Evolutionary conservation across 1,284 basidiomycete species (phyloP).

Genomic region (Cerrena zonata): DNA sequence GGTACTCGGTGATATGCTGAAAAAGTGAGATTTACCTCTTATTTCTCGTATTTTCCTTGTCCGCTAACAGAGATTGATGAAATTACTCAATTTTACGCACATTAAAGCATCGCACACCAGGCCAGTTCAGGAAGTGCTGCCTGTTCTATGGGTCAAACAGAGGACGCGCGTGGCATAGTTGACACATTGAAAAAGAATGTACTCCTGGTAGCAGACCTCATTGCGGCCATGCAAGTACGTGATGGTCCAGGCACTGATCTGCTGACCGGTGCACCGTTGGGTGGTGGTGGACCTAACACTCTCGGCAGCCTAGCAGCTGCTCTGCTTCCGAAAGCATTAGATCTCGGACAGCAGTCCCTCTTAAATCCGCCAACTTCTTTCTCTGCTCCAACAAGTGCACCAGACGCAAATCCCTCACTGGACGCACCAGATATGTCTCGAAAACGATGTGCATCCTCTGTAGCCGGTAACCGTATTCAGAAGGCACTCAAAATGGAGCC

Average conservation of each 20-base stretch:
- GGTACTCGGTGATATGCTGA: slow-evolving; percentile 35
- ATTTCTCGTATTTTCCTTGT: neutral
- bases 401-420: slow-evolving; percentile 19
- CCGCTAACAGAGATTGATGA: slow-evolving; percentile 7
- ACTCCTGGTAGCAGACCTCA: slow-evolving; percentile 42
- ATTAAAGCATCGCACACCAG: slow-evolving; percentile 41
- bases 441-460: slow-evolving; percentile 64
- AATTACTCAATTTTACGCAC: slow-evolving; percentile 10
- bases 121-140: slow-evolving; percentile 44
- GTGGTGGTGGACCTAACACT: slow-evolving; percentile 1
- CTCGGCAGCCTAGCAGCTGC: neutral
- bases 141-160: slow-evolving; percentile 41
- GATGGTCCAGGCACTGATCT: slow-evolving; percentile 26
- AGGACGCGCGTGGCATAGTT: slow-evolving; percentile 40
- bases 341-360: slow-evolving; percentile 15
- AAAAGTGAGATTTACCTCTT: slow-evolving; percentile 26
- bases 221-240: slow-evolving; percentile 39
- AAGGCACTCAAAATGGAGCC: slow-evolving; percentile 68
- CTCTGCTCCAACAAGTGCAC: slow-evolving; percentile 14
- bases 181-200: slow-evolving; percentile 45
- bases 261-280: slow-evolving; percentile 10
- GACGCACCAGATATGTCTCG: slow-evolving; percentile 35
- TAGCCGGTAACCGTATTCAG: slow-evolving; percentile 52
- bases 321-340: neutral
- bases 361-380: slow-evolving; percentile 19